These are phyloP conservation scores for Hylodesmum podocarpum DNA, from an alignment of 306 rosid genomes.

Conservation along the genomic window DNA sequence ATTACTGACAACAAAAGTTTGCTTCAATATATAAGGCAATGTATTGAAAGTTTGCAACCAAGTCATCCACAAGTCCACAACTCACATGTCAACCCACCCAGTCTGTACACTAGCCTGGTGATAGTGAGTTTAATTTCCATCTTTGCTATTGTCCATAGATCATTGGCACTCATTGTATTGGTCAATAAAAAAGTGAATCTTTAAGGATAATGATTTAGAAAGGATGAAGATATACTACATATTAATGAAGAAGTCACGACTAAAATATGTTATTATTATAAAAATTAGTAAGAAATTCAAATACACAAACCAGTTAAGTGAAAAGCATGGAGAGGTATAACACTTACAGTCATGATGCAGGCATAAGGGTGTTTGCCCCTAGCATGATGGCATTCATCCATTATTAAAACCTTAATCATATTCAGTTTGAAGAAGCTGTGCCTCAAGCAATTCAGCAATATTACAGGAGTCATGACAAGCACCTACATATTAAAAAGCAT, in stretches of 20 bases:
- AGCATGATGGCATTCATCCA: slow-evolving; percentile 95
- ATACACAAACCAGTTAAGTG: background rate
- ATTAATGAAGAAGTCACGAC: background rate
- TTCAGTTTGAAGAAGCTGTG: slow-evolving; percentile 62
- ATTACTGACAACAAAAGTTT: background rate
- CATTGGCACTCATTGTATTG: background rate
- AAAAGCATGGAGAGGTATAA: slow-evolving; percentile 1
- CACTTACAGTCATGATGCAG: slow-evolving; percentile 72
- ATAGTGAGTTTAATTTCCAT: background rate
- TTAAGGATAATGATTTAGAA: background rate
- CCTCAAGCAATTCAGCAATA: slow-evolving; percentile 68
- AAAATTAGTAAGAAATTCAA: background rate
- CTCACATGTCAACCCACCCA: background rate
- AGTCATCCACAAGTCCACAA: too few species aligned
- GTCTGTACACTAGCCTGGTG: background rate
- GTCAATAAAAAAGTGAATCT: background rate
- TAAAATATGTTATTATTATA: background rate
- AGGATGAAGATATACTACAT: background rate
- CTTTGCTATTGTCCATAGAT: background rate
- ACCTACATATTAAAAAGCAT: slow-evolving; percentile 50
- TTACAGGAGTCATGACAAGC: slow-evolving; percentile 84
- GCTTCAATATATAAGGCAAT: background rate
- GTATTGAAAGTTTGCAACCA: background rate
- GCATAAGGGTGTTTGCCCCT: slow-evolving; percentile 68
- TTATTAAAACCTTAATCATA: slow-evolving; percentile 74